These are phyloP conservation scores for Dioscorea zingiberensis DNA, from an alignment of 106 monocot species.

Conservation along the genomic window DNA sequence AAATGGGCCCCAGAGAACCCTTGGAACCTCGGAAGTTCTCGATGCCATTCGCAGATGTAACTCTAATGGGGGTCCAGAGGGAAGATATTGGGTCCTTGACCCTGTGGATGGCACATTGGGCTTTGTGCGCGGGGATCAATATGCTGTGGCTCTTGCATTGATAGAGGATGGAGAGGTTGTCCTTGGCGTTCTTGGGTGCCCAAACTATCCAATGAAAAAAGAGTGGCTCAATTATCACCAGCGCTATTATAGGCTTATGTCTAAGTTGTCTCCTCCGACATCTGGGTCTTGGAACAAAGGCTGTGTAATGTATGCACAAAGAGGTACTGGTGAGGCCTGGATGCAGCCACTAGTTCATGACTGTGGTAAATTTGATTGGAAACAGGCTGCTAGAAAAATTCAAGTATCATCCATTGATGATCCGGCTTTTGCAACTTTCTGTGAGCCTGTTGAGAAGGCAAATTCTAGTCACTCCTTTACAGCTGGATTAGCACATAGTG, in stretches of 20 bases:
- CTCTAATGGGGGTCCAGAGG: constrained; percentile 68
- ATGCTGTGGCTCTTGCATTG: constrained; percentile 81
- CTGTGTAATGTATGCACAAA: constrained; percentile 73
- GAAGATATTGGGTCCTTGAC: constrained; percentile 87
- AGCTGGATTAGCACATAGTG: constrained; percentile 71
- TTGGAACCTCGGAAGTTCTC: constrained; percentile 44
- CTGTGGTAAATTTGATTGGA: constrained; percentile 19
- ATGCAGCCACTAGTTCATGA: constrained; percentile 81
- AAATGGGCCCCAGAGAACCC: constrained; percentile 28
- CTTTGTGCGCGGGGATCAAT: constrained; percentile 96
- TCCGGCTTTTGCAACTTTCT: constrained; percentile 76
- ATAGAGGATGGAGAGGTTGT: constrained; percentile 74
- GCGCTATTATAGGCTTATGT: constrained; percentile 65
- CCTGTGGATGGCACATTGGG: constrained; percentile 90
- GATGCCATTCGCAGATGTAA: constrained; percentile 76
- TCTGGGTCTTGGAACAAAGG: constrained; percentile 79
- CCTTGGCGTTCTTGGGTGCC: constrained; percentile 83
- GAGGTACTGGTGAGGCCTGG: constrained; percentile 79
- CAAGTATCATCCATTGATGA: constrained; percentile 68
- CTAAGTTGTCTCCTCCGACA: constrained; percentile 52
- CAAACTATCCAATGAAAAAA: constrained; percentile 90
- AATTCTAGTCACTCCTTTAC: constrained; percentile 86
- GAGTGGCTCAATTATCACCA: constrained; percentile 91
- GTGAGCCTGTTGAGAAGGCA: constrained; percentile 87
- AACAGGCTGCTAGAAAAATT: constrained; percentile 26